Evolutionary conservation across 2,329 filamentous ascomycete genomes (phyloP).

Genomic region (Ophiostoma sp.): DNA sequence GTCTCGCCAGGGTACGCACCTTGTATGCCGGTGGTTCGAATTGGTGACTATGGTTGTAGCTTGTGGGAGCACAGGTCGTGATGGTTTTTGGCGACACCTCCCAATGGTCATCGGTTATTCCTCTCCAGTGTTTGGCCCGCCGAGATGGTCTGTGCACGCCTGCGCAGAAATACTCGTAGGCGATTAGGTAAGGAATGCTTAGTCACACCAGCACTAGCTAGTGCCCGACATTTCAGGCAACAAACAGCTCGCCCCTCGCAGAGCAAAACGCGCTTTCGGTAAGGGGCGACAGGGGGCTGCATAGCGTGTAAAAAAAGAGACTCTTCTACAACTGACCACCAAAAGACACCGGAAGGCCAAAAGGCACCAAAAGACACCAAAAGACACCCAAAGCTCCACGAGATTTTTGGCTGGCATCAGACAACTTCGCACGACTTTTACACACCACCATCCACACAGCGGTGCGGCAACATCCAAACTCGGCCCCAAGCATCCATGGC

Average conservation of each 20-base stretch:
- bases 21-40: slow-evolving; percentile 22
- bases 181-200: slow-evolving; percentile 7
- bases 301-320: slow-evolving; percentile 18
- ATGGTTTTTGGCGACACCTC: slow-evolving; percentile 17
- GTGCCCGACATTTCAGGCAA: slow-evolving; percentile 19
- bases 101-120: slow-evolving; percentile 25
- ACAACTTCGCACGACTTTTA: slow-evolving; percentile 40
- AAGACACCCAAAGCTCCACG: background rate
- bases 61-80: slow-evolving; percentile 14
- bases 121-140: slow-evolving; percentile 25
- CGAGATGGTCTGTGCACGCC: slow-evolving; percentile 21
- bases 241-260: slow-evolving; percentile 12
- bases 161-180: background rate
- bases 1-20: slow-evolving; percentile 8
- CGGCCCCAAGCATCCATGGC: slow-evolving; percentile 42
- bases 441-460: slow-evolving; percentile 43
- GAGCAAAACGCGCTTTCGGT: slow-evolving; percentile 16
- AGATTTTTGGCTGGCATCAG: slow-evolving; percentile 45
- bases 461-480: slow-evolving; percentile 52
- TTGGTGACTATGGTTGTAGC: slow-evolving; percentile 16
- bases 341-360: background rate
- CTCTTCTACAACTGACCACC: background rate
- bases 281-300: slow-evolving; percentile 15
- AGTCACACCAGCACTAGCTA: background rate
- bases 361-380: background rate